Base-by-base conservation (phyloP, 495 filamentous ascomycete genomes). In the Aspergillus panamensis region DNA sequence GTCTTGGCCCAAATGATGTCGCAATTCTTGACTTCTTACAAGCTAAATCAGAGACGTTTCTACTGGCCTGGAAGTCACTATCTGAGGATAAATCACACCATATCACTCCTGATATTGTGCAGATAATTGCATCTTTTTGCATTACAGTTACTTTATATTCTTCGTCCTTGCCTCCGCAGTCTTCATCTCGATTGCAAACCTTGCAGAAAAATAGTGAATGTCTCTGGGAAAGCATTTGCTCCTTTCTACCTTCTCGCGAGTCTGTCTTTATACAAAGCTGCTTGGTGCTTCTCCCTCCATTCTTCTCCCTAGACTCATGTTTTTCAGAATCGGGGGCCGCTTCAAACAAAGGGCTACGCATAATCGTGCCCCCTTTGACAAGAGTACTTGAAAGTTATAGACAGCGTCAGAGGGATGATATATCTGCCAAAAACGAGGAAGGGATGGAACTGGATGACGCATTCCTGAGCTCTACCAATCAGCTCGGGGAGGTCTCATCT, bases 371-470 rank as follows among this genome's bases (percentile, higher is more conserved):
- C 17, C 73, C 74, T 9, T 65, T 78, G 13, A 48, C 64, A 2
- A 50, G 63, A 29, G 62, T 73, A 3, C 71, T 90, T 21, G 79
- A 82, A 33, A 72, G 73, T 17, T 51, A 70, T 37, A 66, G 72
- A 33, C 62, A 69, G 35, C 50, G 30, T 9, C 66, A 70, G n/a
- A 69, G 69, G 47, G n/a, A 62, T 51, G 35, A 55, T 42, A 25
- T 52, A 5, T 43, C 45, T 9, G 3, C 48, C 8, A 55, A 64
- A 25, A 69, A 73, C 12, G 70, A 73, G 33, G 86, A 92, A 62
- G 61, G 73, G 13, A 91, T 96, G 89, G 91, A 96, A 55, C 66
- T 96, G 20, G 91, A 96, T 60, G 83, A 87, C 51, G 82, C 80
- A 13, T 85, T 91, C 29, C 80, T 84, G 29, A 79, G 79, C 3